These are phyloP conservation scores for Neolentinus lepideus DNA, from an alignment of 1,284 basidiomycete genomes.

Conservation along the genomic window DNA sequence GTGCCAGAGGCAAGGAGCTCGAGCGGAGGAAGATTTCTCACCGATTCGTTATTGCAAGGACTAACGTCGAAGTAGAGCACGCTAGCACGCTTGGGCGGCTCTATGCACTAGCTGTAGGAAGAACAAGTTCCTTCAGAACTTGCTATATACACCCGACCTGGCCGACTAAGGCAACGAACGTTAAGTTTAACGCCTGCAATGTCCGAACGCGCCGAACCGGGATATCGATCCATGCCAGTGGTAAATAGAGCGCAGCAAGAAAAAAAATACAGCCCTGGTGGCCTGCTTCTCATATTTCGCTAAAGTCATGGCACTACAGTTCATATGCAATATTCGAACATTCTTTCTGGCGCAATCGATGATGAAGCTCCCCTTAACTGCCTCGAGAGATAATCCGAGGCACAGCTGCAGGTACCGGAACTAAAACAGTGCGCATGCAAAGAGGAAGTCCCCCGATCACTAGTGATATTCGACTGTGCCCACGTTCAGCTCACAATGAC, in stretches of 20 bases:
- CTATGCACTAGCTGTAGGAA: too few species aligned
- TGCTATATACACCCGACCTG: neutral
- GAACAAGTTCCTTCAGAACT: too few species aligned
- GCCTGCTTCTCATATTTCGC: neutral
- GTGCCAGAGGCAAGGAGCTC: neutral
- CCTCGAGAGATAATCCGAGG: neutral
- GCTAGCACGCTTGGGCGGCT: too few species aligned
- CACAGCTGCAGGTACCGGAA: neutral
- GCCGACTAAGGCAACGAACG: neutral
- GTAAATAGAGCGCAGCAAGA: neutral
- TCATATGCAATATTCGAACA: neutral
- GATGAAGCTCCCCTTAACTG: neutral
- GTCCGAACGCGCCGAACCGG: neutral
- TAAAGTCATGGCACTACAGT: neutral
- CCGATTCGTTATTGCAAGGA: neutral
- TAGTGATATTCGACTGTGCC: too few species aligned
- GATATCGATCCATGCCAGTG: neutral
- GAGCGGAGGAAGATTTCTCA: conserved; percentile 1
- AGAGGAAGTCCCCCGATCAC: neutral
- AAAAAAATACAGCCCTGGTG: neutral
- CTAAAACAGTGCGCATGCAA: neutral
- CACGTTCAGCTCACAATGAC: too few species aligned
- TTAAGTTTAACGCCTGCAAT: too few species aligned
- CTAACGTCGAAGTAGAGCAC: too few species aligned
- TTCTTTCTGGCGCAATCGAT: neutral